Conservation (phyloP, 1,284 basidiomycete species). For the Fomitopsis pinicola region DNA sequence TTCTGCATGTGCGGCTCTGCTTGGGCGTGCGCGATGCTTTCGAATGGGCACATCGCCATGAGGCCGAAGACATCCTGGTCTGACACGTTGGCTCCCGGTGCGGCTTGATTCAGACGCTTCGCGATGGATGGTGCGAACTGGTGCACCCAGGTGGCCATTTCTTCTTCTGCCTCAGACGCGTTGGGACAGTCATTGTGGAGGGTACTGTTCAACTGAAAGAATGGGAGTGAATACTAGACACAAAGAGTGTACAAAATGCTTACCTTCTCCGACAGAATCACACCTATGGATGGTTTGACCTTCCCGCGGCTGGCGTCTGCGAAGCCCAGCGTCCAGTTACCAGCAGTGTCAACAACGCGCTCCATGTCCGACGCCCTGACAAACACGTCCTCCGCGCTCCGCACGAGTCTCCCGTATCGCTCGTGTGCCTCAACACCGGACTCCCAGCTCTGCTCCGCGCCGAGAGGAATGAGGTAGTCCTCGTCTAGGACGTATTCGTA, state of each 20-base stretch:
- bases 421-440: slow-evolving; percentile 43
- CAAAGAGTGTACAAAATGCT: slow-evolving; percentile 1
- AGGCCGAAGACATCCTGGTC: slow-evolving; percentile 55
- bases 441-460: slow-evolving; percentile 65
- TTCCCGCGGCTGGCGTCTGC: slow-evolving; percentile 26
- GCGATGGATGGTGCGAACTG: slow-evolving; percentile 53
- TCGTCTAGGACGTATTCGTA: slow-evolving; percentile 59
- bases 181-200: slow-evolving; percentile 68
- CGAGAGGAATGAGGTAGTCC: slow-evolving; percentile 65
- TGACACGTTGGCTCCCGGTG: slow-evolving; percentile 58
- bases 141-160: slow-evolving; percentile 50
- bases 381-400: slow-evolving; percentile 47
- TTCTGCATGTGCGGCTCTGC: neutral
- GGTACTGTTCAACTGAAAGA: slow-evolving; percentile 57
- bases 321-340: slow-evolving; percentile 70
- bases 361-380: slow-evolving; percentile 56
- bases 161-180: slow-evolving; percentile 40
- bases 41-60: slow-evolving; percentile 76
- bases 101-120: slow-evolving; percentile 51
- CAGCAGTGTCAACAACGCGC: slow-evolving; percentile 65
- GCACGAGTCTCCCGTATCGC: slow-evolving; percentile 49
- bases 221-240: neutral
- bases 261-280: slow-evolving; percentile 45
- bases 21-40: slow-evolving; percentile 49
- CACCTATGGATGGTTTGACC: slow-evolving; percentile 38